Percentiles rank a stretch among this genome's conserved stretches.
These are phyloP conservation scores for Exsudoporus floridanus DNA, from an alignment of 1,284 basidiomycete species.

Conservation along the genomic window DNA sequence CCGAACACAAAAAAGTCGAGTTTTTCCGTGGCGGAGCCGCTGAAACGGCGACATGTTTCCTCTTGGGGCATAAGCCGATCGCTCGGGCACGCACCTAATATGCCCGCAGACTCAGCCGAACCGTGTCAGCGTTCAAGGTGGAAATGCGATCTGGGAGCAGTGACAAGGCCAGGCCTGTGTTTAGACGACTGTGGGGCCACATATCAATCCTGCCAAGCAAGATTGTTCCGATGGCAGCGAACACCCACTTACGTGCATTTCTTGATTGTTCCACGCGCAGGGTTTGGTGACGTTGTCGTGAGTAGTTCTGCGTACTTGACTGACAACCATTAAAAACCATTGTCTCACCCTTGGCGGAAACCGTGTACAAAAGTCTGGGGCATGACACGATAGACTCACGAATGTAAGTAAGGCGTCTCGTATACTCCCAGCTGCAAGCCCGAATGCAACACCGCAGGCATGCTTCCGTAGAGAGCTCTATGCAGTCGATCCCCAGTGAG, in stretches of 20 bases:
- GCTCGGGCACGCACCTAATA: not conserved
- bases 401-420: constrained; percentile 14
- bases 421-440: constrained; percentile 8
- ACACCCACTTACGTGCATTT: constrained; percentile 11
- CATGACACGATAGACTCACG: constrained; percentile 10
- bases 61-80: not conserved
- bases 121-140: not conserved
- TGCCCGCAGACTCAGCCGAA: not conserved
- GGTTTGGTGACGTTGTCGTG: constrained; percentile 7
- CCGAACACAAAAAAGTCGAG: constrained; percentile 5
- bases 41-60: constrained; percentile 10
- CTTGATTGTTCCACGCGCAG: constrained; percentile 16
- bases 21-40: not conserved
- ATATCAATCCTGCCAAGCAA: not conserved
- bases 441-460: constrained; percentile 22
- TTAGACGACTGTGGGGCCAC: not conserved
- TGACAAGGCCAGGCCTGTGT: not conserved
- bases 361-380: not conserved
- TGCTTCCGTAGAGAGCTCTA: constrained; percentile 48
- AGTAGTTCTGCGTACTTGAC: constrained; percentile 4
- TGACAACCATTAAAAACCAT: not conserved
- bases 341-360: not conserved
- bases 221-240: not conserved
- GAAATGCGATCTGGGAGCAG: not conserved
- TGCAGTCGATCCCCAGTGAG: constrained; percentile 47